phyloP scores from a whole-genome alignment of 2,329 filamentous ascomycete genomes.

The Chaetomium sp. region DNA sequence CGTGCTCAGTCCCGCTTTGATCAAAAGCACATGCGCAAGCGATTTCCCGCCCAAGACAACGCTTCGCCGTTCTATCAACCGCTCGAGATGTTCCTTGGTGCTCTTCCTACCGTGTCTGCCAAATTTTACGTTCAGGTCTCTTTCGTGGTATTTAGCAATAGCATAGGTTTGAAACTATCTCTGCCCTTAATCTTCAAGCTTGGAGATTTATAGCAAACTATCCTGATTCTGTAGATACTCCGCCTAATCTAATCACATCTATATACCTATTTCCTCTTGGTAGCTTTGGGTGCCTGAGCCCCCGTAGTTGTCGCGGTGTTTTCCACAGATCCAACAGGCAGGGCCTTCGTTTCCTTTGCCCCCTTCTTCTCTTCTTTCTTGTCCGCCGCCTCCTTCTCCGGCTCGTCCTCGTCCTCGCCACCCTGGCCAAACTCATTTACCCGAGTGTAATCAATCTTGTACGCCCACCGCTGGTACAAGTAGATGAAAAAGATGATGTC shows the following conservation, averaged over 20 bases:
- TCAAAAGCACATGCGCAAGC: too few species aligned
- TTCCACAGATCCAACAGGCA: constrained; percentile 26
- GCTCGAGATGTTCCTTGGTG: too few species aligned
- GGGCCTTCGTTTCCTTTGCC: constrained; percentile 28
- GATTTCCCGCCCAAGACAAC: too few species aligned
- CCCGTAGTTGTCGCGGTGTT: constrained; percentile 43
- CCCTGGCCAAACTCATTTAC: constrained; percentile 98
- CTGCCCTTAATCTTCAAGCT: too few species aligned
- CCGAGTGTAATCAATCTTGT: constrained; percentile 82
- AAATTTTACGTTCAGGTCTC: too few species aligned
- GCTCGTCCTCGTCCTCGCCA: constrained; percentile 64
- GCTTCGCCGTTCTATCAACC: too few species aligned
- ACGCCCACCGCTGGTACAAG: constrained; percentile 87
- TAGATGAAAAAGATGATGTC: constrained; percentile 99
- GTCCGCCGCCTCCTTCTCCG: constrained; percentile 33
- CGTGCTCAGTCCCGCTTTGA: too few species aligned
- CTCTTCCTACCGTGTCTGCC: too few species aligned
- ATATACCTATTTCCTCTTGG: constrained; percentile 39
- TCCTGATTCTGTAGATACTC: background rate
- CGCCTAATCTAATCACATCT: background rate
- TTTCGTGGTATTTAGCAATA: too few species aligned
- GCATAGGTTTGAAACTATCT: too few species aligned
- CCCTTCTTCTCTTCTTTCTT: constrained; percentile 35
- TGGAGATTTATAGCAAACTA: too few species aligned
- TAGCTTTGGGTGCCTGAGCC: constrained; percentile 41